These are phyloP conservation scores for Calonectria fujianensis DNA, from an alignment of 2,329 filamentous ascomycete genomes.

Conservation along the genomic window DNA sequence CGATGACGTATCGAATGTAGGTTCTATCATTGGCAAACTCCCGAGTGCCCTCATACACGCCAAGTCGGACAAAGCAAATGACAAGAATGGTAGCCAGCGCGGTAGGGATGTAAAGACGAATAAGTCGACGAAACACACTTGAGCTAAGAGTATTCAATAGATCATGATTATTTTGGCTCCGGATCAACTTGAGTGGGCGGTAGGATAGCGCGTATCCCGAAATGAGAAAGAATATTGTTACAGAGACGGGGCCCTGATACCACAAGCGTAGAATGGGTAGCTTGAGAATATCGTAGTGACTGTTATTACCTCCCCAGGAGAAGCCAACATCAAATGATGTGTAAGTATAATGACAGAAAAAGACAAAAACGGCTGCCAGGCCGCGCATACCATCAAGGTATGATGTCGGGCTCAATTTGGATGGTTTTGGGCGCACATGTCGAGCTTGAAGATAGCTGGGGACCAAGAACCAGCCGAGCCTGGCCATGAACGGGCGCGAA, in stretches of 20 bases:
- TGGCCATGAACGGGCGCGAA: conserved; percentile 7
- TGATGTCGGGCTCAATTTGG: conserved; percentile 65
- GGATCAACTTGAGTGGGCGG: conserved; percentile 68
- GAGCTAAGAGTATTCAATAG: conserved; percentile 68
- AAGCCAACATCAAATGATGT: conserved; percentile 70
- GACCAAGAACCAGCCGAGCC: conserved; percentile 25
- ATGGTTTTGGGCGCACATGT: conserved; percentile 18
- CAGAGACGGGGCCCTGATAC: conserved; percentile 74
- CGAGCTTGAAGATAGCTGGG: conserved; percentile 25
- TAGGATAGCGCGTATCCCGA: conserved; percentile 77
- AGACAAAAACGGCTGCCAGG: conserved; percentile 73
- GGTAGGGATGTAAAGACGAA: conserved; percentile 72
- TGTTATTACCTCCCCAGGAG: conserved; percentile 67
- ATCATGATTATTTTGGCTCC: conserved; percentile 59
- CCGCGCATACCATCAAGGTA: conserved; percentile 77
- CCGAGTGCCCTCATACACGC: conserved; percentile 69
- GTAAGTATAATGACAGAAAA: conserved; percentile 74
- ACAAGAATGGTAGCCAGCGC: conserved; percentile 70
- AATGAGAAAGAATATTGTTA: conserved; percentile 78
- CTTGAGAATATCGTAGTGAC: conserved; percentile 68
- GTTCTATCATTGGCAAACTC: conserved; percentile 65
- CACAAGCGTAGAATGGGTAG: conserved; percentile 73
- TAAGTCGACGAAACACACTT: conserved; percentile 69
- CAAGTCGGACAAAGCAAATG: conserved; percentile 65
- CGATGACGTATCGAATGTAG: conserved; percentile 59